Conservation (phyloP, 2,329 filamentous ascomycete species). For the Aspergillaceae sp. region DNA sequence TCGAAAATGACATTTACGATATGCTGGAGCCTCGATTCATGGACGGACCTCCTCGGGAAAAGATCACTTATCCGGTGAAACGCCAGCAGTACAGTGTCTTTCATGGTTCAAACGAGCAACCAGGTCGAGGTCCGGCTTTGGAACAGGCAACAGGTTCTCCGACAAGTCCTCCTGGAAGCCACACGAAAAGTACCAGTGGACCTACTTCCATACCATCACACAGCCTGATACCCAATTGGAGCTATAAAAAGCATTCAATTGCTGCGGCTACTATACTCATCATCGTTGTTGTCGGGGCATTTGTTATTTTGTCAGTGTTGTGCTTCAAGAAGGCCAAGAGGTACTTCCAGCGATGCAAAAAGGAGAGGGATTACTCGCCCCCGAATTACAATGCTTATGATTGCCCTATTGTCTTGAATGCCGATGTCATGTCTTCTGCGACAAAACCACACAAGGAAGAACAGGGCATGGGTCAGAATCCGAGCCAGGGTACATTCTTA, state of each 20-base stretch:
- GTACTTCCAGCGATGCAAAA: neutral
- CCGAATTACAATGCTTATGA: neutral
- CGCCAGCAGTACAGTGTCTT: neutral
- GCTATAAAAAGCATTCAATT: conserved; percentile 16
- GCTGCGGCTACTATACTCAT: conserved; percentile 19
- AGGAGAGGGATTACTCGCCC: neutral
- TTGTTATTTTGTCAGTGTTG: conserved; percentile 15
- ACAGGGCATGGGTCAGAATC: neutral
- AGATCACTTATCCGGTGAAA: too few relatives aligned
- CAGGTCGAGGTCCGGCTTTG: neutral
- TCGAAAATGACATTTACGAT: neutral
- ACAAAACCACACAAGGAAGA: neutral
- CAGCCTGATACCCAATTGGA: conserved; percentile 10
- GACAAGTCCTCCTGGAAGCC: neutral
- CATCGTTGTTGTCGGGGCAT: conserved; percentile 10
- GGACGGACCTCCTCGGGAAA: too few relatives aligned
- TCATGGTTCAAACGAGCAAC: neutral
- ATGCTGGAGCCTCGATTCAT: too few relatives aligned
- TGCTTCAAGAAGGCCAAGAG: conserved; percentile 7
- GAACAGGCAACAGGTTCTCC: neutral
- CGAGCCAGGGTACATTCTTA: neutral
- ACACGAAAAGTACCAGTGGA: neutral
- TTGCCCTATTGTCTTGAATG: neutral
- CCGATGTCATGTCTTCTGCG: neutral
- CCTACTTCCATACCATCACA: neutral